Conservation (phyloP, 371 early-diverging fungal species). For the Mortierella polycephala region DNA sequence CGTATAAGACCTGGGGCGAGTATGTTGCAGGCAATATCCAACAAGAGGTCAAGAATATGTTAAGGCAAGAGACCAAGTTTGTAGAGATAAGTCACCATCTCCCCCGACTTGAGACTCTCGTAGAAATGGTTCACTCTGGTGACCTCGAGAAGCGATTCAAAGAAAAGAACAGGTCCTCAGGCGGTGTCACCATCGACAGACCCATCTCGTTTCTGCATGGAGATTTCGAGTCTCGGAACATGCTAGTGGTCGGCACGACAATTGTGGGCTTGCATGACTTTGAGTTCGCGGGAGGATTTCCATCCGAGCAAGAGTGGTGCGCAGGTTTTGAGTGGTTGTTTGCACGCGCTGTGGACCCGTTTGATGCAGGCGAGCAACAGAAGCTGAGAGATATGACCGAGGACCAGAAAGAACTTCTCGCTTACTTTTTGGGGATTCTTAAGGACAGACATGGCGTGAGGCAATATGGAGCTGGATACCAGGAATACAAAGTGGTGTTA, state of each 20-base stretch:
- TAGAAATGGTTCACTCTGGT: slow-evolving; percentile 24
- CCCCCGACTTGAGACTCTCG: slow-evolving; percentile 25
- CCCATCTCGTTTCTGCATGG: slow-evolving; percentile 44
- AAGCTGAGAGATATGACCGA: slow-evolving; percentile 31
- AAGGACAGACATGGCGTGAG: slow-evolving; percentile 26
- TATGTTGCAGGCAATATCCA: slow-evolving; percentile 27
- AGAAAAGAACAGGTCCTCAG: slow-evolving; percentile 1
- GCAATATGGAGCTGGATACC: slow-evolving; percentile 20
- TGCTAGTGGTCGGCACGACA: slow-evolving; percentile 31
- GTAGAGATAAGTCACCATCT: slow-evolving; percentile 2
- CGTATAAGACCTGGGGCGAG: slow-evolving; percentile 32
- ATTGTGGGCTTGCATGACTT: slow-evolving; percentile 39
- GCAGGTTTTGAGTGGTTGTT: slow-evolving; percentile 44
- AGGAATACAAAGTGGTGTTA: slow-evolving; percentile 43
- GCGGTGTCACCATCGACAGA: background rate
- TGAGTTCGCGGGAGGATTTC: slow-evolving; percentile 50
- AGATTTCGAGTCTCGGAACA: slow-evolving; percentile 42
- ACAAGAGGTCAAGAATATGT: slow-evolving; percentile 19
- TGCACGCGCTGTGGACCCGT: slow-evolving; percentile 42
- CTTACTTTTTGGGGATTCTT: slow-evolving; percentile 31
- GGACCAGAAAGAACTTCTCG: slow-evolving; percentile 25
- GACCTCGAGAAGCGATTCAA: slow-evolving; percentile 29
- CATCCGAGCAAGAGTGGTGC: slow-evolving; percentile 53
- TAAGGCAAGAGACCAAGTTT: background rate
- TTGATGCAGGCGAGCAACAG: slow-evolving; percentile 25